Evolutionary conservation across 495 filamentous ascomycete species (phyloP).

Genomic region (Penicillium maclennaniae): DNA sequence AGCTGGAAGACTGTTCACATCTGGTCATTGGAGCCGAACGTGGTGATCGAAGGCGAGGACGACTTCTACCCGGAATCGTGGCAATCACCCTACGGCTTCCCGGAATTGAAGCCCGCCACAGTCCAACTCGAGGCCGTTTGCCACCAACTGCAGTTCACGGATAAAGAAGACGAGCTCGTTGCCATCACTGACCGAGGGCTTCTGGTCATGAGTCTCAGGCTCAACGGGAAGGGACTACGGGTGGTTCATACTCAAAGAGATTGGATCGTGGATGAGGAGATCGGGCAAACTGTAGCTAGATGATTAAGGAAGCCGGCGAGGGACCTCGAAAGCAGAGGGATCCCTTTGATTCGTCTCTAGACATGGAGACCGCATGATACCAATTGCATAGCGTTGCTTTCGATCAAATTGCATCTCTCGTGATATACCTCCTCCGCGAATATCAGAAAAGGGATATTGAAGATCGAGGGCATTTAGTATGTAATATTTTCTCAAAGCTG

Average conservation of each 20-base stretch:
- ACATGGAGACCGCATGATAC: conserved; percentile 10
- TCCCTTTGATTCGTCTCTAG: neutral
- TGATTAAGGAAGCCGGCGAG: neutral
- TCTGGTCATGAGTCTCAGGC: conserved; percentile 36
- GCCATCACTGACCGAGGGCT: conserved; percentile 47
- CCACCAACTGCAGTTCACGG: conserved; percentile 35
- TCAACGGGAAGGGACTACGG: conserved; percentile 8
- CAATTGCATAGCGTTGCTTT: conserved; percentile 10
- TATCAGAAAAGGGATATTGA: neutral
- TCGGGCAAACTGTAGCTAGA: neutral
- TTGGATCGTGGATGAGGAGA: neutral
- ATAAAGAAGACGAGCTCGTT: conserved; percentile 39
- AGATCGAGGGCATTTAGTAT: neutral
- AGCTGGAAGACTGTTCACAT: conserved; percentile 46
- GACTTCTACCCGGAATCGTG: conserved; percentile 32
- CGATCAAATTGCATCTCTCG: neutral
- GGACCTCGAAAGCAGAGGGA: neutral
- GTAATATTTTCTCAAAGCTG: neutral
- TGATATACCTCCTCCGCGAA: neutral
- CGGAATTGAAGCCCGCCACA: conserved; percentile 32
- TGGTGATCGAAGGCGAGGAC: conserved; percentile 28
- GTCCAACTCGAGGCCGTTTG: conserved; percentile 40
- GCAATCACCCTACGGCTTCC: conserved; percentile 15
- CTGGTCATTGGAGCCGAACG: conserved; percentile 41
- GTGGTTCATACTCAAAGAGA: neutral